Evolutionary conservation across 352 stramenopile genomes (phyloP).

Genomic region (Pythium monospermum): DNA sequence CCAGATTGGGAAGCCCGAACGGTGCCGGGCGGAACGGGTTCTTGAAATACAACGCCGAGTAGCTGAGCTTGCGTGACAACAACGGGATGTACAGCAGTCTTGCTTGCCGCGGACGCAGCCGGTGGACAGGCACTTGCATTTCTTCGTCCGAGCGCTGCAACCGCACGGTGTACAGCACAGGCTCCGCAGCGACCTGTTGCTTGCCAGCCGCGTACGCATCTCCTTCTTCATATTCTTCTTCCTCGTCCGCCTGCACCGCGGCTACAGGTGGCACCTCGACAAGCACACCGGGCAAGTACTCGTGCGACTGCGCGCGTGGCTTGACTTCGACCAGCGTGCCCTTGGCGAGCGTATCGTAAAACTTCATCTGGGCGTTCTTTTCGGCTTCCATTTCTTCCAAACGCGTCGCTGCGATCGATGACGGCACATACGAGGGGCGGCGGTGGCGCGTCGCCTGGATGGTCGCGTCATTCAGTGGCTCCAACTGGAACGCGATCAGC

Average conservation of each 20-base stretch:
- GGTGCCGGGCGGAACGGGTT: slow-evolving; percentile 83
- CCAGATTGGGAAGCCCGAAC: slow-evolving; percentile 84
- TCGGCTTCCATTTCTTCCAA: slow-evolving; percentile 22
- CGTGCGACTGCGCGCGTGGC: slow-evolving; percentile 57
- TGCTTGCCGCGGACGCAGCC: slow-evolving; percentile 62
- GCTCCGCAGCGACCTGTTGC: no score
- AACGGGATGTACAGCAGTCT: slow-evolving; percentile 76
- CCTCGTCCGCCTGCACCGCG: slow-evolving; percentile 35
- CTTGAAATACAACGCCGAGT: slow-evolving; percentile 87
- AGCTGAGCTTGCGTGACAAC: slow-evolving; percentile 81
- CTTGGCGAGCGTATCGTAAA: slow-evolving; percentile 56
- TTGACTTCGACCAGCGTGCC: slow-evolving; percentile 70
- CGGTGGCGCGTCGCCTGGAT: slow-evolving; percentile 69
- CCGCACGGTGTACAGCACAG: slow-evolving; percentile 44
- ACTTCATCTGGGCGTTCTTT: slow-evolving; percentile 18
- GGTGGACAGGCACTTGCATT: slow-evolving; percentile 59
- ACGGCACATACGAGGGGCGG: slow-evolving; percentile 63
- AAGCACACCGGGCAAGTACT: slow-evolving; percentile 64
- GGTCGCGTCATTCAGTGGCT: slow-evolving; percentile 60
- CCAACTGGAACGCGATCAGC: slow-evolving; percentile 81
- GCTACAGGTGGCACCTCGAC: slow-evolving; percentile 34
- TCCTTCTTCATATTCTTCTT: no score
- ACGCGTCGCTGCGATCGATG: slow-evolving; percentile 20
- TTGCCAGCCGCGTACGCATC: no score
- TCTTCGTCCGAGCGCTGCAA: slow-evolving; percentile 67